Base-by-base conservation (phyloP, 2,329 filamentous ascomycete species). In the Arachnomyces sp. region DNA sequence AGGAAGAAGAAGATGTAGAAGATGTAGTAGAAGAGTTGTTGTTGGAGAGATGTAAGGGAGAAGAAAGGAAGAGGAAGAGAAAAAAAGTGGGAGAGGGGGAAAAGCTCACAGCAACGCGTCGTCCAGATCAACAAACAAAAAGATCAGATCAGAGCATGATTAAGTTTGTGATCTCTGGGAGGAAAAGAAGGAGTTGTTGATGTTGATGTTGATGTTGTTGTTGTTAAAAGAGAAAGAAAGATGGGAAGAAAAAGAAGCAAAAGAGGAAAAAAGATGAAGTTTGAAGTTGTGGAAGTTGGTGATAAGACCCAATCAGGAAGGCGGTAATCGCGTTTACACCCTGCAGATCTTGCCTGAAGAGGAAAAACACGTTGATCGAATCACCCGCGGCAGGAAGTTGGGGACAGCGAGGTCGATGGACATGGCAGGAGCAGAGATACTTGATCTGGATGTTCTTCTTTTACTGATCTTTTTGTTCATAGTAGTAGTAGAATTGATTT, bases 71-170 rank as follows among this genome's bases (percentile, higher is more conserved):
- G 20, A 25, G 9, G 20, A 5, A 9, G 20, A 25, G 9, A 9
- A 25, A 9, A 25, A 9, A 25, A 25, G 20, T 5, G 13, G 28
- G 12, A 29, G 3, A 14, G 7, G 4, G 12, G 25, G n/a, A 7
- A 17, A 17, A 9, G 14, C 17, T 39, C 2, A 12, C 18, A 28
- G 28, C 14, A 15, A 14, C 16, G 13, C 18, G 11, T 13, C 2
- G 11, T 28, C 12, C 11, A 28, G 15, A 29, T 14, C 32, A 29
- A 14, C 31, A n/a, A 25, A 33, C 6, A 28, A 40, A 29, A 30
- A 40, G 15, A 32, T 35, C 14, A 30, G 38, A 15, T 18, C 32
- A 13, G 9, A 29, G 11, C 38, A 40, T 39, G 20, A 15, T 18
- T 31, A 14, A 35, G n/a, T 12, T 35, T 12, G 12, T 14, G 16